Evolutionary conservation across 768 basidiomycete species (phyloP).

Genomic region (Amanita jacksonii): DNA sequence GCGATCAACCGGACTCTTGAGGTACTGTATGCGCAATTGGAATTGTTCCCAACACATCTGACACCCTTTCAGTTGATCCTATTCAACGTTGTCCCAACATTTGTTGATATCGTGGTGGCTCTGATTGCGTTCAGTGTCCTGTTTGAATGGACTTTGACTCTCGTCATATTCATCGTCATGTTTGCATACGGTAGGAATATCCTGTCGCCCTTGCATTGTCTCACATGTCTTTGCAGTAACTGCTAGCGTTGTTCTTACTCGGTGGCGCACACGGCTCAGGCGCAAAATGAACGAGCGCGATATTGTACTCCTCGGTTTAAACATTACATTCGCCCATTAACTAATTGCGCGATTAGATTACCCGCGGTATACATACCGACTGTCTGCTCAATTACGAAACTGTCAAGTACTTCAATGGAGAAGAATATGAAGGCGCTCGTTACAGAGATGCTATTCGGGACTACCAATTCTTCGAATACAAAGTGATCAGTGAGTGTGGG

Average conservation of each 20-base stretch:
- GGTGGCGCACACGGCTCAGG: constrained; percentile 65
- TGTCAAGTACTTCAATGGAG: constrained; percentile 85
- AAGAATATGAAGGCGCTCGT: constrained; percentile 65
- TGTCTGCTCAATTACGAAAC: constrained; percentile 76
- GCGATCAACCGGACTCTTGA: constrained; percentile 80
- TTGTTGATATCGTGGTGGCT: constrained; percentile 71
- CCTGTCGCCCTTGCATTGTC: neutral
- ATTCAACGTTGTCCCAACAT: constrained; percentile 78
- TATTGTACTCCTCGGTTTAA: constrained; percentile 28
- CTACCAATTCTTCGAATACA: constrained; percentile 68
- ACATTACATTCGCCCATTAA: too few species aligned
- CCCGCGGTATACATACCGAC: constrained; percentile 78
- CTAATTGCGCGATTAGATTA: constrained; percentile 33
- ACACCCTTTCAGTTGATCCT: constrained; percentile 46
- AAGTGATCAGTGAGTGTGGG: constrained; percentile 51
- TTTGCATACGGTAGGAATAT: constrained; percentile 51
- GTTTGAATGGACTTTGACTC: constrained; percentile 59
- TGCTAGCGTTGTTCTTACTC: constrained; percentile 48
- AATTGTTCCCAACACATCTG: neutral
- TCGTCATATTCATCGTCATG: constrained; percentile 67
- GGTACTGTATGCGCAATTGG: constrained; percentile 22
- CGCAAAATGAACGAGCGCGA: constrained; percentile 78
- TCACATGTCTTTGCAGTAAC: constrained; percentile 24
- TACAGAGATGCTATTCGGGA: constrained; percentile 62
- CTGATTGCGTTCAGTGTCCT: constrained; percentile 51